Evolutionary conservation across 1,284 basidiomycete genomes (phyloP), one percentile per base, ranked within the genome.

Genomic region (Pyrrhoderma lamaoense): DNA sequence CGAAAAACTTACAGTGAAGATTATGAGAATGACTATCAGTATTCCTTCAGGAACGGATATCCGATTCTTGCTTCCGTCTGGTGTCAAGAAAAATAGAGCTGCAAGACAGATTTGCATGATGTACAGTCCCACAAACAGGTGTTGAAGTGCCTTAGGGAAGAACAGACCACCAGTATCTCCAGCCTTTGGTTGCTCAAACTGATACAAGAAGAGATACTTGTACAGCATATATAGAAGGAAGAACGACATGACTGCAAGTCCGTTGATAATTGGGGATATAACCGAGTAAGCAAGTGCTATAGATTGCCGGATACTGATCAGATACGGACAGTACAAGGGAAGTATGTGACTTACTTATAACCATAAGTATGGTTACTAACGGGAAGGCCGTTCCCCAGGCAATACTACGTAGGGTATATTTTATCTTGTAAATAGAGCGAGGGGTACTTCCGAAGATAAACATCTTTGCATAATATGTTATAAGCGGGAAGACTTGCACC

Each of bases 191-290:
- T 89, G 85, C 58, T 93, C 85, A 62, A 85, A 80, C 61, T 79
- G 75, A 76, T 83, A 93, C 46, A 88, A 70, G 76, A 90, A 93
- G 21, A 89, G 76, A 62, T 92, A 95, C 70, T 96, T 97, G 76
- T 88, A 94, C 25, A 92, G 70, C 56, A 81, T 70, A 67, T 88
- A 96, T 67, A 93, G 89, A 39, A 88, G 68, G 65, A 88, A 79
- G 74, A 97, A 97, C 2, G 89, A 83, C 43, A 77, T 74, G 53
- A 80, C 80, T 2, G 90, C 85, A 43, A 99, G 83, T 9, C 94
- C 94, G 62, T 92, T 95, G 70, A 97, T 89, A 62, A 99, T 78
- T 0, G 95, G 95, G 1, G 92, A 85, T 59, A 99, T 95, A 65
- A 96, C 79, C 45, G 85, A 87, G 71, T 98, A 98, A 1, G 80